Percentiles rank a stretch among this genome's conserved stretches.
phyloP scores from a whole-genome alignment of 1,284 basidiomycete genomes.

The Irpex rosettiformis region DNA sequence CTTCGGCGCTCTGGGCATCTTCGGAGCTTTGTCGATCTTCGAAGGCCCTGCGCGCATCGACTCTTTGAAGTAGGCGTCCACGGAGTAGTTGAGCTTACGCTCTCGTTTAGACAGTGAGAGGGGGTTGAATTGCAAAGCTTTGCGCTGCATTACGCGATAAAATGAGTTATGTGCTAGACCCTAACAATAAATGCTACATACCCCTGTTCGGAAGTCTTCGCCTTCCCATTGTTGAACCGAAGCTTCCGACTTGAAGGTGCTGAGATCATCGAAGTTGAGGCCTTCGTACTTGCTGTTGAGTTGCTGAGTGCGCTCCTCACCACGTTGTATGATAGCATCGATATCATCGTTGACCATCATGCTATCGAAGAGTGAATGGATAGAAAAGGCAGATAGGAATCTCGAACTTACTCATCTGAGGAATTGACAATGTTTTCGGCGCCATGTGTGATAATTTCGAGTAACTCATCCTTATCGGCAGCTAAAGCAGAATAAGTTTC shows the following conservation, averaged over 20 bases:
- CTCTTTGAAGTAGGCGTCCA: constrained; percentile 93
- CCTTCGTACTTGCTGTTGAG: constrained; percentile 92
- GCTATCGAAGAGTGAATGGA: constrained; percentile 33
- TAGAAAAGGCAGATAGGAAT: background rate
- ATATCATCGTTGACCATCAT: constrained; percentile 90
- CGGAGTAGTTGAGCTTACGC: constrained; percentile 93
- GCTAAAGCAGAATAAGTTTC: constrained; percentile 37
- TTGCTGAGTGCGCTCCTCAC: constrained; percentile 88
- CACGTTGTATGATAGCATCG: constrained; percentile 89
- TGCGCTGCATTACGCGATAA: constrained; percentile 43
- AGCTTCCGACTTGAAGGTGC: constrained; percentile 95
- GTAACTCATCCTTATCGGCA: constrained; percentile 93
- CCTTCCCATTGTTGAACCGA: constrained; percentile 95
- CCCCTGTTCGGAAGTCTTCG: constrained; percentile 84
- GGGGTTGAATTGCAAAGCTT: constrained; percentile 74
- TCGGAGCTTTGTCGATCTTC: constrained; percentile 82
- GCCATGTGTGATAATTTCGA: constrained; percentile 99
- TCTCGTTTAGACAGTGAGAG: constrained; percentile 95
- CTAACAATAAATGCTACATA: constrained; percentile 29
- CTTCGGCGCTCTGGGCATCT: constrained; percentile 86
- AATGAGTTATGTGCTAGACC: constrained; percentile 10
- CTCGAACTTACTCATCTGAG: constrained; percentile 51
- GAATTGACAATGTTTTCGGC: constrained; percentile 96
- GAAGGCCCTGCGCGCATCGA: constrained; percentile 78
- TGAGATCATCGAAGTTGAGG: constrained; percentile 91